phyloP scores from a whole-genome alignment of 2,329 filamentous ascomycete species.

The Fusarium sororula region DNA sequence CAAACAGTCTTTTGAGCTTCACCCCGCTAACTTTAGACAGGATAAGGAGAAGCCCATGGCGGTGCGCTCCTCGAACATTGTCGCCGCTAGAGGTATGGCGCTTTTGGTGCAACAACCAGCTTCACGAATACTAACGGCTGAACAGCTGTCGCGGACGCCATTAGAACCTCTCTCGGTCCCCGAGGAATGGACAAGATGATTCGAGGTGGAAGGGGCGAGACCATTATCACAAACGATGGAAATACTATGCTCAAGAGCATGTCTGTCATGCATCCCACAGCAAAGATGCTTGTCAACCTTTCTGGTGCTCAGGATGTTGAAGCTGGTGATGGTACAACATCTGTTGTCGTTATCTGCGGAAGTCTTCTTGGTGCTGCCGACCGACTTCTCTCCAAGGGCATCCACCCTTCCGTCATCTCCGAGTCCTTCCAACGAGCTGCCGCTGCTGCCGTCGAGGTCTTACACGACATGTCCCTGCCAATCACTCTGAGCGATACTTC shows the following conservation, averaged over 20 bases:
- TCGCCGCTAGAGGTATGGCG: constrained; percentile 86
- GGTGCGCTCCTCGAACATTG: constrained; percentile 94
- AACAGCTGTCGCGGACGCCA: constrained; percentile 93
- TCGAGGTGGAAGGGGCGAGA: constrained; percentile 93
- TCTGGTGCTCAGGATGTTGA: constrained; percentile 98
- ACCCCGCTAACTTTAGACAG: constrained; percentile 56
- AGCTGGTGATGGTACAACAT: constrained; percentile 97
- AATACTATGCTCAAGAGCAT: constrained; percentile 99
- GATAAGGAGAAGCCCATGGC: constrained; percentile 99
- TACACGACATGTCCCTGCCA: constrained; percentile 95
- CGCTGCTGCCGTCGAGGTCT: constrained; percentile 84
- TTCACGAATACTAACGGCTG: constrained; percentile 25
- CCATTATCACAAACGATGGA: constrained; percentile 99
- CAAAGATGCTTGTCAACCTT: constrained; percentile 98
- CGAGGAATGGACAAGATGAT: constrained; percentile 99
- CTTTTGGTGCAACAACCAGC: not conserved
- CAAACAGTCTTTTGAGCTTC: constrained; percentile 47
- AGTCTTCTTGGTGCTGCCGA: constrained; percentile 94
- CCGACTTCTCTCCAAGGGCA: constrained; percentile 87
- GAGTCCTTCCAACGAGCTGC: constrained; percentile 97
- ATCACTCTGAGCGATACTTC: constrained; percentile 88
- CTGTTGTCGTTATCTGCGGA: constrained; percentile 96
- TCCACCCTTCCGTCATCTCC: constrained; percentile 97
- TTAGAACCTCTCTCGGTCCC: constrained; percentile 94
- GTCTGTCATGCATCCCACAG: constrained; percentile 99